Conservation (phyloP, 768 basidiomycete genomes). For the Amyloporia xantha region DNA sequence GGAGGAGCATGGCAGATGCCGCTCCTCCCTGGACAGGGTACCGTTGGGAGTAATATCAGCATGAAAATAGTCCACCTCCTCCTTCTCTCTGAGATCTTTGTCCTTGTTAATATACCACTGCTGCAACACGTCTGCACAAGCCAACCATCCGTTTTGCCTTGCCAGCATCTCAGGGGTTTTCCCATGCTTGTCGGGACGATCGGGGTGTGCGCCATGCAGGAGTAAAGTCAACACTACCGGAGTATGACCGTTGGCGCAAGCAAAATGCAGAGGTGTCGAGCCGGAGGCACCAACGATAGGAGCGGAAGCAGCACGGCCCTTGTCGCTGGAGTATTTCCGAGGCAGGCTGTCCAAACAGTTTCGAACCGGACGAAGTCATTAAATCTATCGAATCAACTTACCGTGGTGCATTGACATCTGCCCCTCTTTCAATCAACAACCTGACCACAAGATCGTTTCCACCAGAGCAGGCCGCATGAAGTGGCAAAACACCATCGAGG, state of each 20-base stretch:
- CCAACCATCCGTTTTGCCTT: constrained; percentile 69
- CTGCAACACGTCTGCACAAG: constrained; percentile 68
- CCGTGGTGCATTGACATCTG: constrained; percentile 98
- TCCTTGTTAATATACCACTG: constrained; percentile 62
- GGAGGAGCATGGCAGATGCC: neutral
- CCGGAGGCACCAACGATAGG: constrained; percentile 81
- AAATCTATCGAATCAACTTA: constrained; percentile 29
- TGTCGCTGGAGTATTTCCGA: constrained; percentile 67
- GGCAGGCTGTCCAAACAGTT: constrained; percentile 43
- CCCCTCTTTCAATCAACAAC: constrained; percentile 85
- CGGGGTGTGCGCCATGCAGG: constrained; percentile 74
- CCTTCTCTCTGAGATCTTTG: constrained; percentile 48
- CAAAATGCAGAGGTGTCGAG: constrained; percentile 93
- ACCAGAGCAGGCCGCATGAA: constrained; percentile 91
- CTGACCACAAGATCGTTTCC: constrained; percentile 86
- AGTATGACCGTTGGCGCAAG: constrained; percentile 89
- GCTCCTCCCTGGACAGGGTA: neutral
- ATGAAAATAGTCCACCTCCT: constrained; percentile 10
- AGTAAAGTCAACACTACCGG: constrained; percentile 74
- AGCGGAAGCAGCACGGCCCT: constrained; percentile 53
- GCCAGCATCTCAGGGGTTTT: constrained; percentile 83
- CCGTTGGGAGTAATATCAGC: neutral
- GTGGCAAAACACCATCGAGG: constrained; percentile 91
- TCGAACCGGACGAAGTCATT: neutral
- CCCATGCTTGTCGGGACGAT: constrained; percentile 86